Evolutionary conservation across 495 filamentous ascomycete genomes (phyloP).

Genomic region (Neurospora sp.): DNA sequence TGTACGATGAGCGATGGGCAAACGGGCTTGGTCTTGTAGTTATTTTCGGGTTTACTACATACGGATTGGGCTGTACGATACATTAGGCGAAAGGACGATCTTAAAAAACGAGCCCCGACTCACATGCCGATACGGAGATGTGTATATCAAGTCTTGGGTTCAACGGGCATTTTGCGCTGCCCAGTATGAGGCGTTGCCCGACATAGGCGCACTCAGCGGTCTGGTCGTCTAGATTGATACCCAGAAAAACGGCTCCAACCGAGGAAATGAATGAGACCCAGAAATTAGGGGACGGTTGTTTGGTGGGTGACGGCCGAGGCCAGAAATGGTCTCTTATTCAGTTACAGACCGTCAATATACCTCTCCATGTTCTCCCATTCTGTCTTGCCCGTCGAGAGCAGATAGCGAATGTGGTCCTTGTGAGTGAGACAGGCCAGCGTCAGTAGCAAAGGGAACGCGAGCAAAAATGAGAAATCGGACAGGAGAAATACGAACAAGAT

Average conservation of each 20-base stretch:
- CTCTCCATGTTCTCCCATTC: slow-evolving; percentile 51
- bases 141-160: background rate
- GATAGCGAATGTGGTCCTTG: slow-evolving; percentile 43
- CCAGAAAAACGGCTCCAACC: background rate
- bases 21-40: background rate
- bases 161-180: background rate
- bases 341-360: slow-evolving; percentile 45
- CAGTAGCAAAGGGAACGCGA: slow-evolving; percentile 1
- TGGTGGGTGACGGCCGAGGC: background rate
- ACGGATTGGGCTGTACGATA: background rate
- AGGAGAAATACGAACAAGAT: slow-evolving; percentile 43
- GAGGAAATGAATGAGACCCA: background rate
- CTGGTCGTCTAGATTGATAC: background rate
- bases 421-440: slow-evolving; percentile 1
- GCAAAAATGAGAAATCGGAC: background rate
- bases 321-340: background rate
- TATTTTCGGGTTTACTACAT: background rate
- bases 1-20: background rate
- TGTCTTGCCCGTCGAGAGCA: slow-evolving; percentile 48
- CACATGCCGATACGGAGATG: background rate
- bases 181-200: background rate
- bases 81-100: background rate
- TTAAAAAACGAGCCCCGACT: background rate
- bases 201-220: background rate
- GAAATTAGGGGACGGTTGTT: background rate